Conservation (phyloP, 2,329 filamentous ascomycete genomes). For the Fusarium setosum region DNA sequence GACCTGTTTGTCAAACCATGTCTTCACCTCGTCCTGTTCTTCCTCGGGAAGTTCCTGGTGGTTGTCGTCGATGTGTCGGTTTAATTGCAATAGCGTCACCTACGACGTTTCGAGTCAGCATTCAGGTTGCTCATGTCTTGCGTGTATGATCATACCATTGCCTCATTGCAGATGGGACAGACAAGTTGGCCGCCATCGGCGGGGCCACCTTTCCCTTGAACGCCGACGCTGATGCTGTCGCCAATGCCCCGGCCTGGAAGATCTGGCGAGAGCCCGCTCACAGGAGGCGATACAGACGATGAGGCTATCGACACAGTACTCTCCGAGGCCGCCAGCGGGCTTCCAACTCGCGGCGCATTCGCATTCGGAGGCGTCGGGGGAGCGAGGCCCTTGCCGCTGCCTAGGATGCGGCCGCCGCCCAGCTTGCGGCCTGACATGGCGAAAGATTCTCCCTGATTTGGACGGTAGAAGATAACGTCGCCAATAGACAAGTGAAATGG, state of each 20-base stretch:
- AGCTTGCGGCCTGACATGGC: conserved; percentile 86
- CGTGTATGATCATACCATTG: conserved; percentile 78
- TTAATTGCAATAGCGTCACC: conserved; percentile 93
- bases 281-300: conserved; percentile 71
- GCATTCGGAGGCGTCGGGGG: conserved; percentile 63
- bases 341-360: conserved; percentile 57
- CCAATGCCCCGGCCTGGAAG: conserved; percentile 78
- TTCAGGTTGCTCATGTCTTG: not conserved
- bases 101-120: conserved; percentile 47
- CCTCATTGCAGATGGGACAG: conserved; percentile 98
- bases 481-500: not conserved
- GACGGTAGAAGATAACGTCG: not conserved
- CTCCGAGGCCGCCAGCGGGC: conserved; percentile 66
- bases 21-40: conserved; percentile 94
- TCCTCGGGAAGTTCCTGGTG: conserved; percentile 91
- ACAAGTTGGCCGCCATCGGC: conserved; percentile 72
- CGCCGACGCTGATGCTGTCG: conserved; percentile 79
- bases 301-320: conserved; percentile 85
- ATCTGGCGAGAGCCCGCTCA: conserved; percentile 72
- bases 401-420: conserved; percentile 91
- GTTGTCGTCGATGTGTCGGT: conserved; percentile 84
- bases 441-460: conserved; percentile 1
- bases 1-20: conserved; percentile 96
- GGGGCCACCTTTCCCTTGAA: conserved; percentile 63
- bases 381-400: conserved; percentile 85